Conservation (phyloP, 1,139 yeast genomes). For the Hyphopichia pseudoburtonii region DNA sequence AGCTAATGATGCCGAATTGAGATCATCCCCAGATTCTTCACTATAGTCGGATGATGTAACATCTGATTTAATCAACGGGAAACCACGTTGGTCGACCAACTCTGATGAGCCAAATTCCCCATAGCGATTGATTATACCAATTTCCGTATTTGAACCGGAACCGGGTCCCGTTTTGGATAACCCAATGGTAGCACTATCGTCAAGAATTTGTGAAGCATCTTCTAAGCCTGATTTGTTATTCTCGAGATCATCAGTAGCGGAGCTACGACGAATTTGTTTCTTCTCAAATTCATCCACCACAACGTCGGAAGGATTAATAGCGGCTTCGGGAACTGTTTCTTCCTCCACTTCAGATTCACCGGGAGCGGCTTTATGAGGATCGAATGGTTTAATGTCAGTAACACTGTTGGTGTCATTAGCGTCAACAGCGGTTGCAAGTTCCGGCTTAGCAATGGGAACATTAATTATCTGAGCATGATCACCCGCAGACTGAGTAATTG, state of each 20-base stretch:
- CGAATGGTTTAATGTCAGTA: too few species aligned
- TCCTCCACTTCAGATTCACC: background rate
- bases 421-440: conserved; percentile 10
- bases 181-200: background rate
- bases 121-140: conserved; percentile 24
- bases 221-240: background rate
- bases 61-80: conserved; percentile 6
- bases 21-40: conserved; percentile 12
- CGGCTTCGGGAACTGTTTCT: conserved; percentile 5
- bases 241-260: conserved; percentile 1
- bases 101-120: conserved; percentile 14
- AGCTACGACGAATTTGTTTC: conserved; percentile 10
- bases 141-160: conserved; percentile 12
- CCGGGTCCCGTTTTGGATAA: conserved; percentile 6
- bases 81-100: conserved; percentile 8
- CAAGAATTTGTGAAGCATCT: background rate
- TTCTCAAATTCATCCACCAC: conserved; percentile 28
- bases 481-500: too few species aligned
- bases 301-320: conserved; percentile 19
- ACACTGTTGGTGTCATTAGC: conserved; percentile 3
- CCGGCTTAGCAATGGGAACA: conserved; percentile 11
- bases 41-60: conserved; percentile 9
- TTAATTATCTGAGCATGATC: conserved; percentile 1
- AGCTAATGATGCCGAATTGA: conserved; percentile 18
- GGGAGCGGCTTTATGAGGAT: conserved; percentile 6